Evolutionary conservation across 805 yeast genomes (phyloP).

Genomic region (Metschnikowia dekortorum): DNA sequence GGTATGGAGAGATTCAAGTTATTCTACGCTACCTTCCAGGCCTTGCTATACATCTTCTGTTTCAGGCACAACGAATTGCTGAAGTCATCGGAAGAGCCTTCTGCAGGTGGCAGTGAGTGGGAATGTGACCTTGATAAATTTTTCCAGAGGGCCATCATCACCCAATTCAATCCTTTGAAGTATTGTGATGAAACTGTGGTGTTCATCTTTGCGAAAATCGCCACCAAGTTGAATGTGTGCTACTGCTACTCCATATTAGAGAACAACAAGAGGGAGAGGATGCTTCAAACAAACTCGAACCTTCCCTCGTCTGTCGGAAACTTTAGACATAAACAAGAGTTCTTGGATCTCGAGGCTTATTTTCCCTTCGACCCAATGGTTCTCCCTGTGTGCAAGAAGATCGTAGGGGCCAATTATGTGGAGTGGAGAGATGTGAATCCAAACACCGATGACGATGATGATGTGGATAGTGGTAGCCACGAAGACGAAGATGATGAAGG

Average conservation of each 20-base stretch:
- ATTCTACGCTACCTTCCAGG: constrained; percentile 88
- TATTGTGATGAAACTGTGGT: constrained; percentile 94
- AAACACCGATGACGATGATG: constrained; percentile 59
- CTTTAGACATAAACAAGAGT: constrained; percentile 68
- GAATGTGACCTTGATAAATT: constrained; percentile 78
- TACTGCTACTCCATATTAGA: constrained; percentile 93
- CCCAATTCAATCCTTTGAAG: constrained; percentile 89
- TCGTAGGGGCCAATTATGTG: constrained; percentile 51
- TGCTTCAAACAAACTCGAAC: constrained; percentile 40
- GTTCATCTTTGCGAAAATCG: constrained; percentile 85
- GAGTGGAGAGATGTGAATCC: constrained; percentile 66
- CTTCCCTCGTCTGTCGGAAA: constrained; percentile 34
- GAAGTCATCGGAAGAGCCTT: constrained; percentile 18
- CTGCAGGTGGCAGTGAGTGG: constrained; percentile 48
- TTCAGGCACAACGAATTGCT: constrained; percentile 68
- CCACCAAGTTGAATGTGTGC: constrained; percentile 84
- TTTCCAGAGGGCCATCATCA: constrained; percentile 77
- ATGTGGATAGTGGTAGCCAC: constrained; percentile 33
- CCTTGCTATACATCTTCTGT: constrained; percentile 85
- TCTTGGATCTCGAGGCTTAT: constrained; percentile 85
- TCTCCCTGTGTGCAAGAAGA: constrained; percentile 53
- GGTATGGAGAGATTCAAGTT: constrained; percentile 91
- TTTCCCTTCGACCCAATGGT: constrained; percentile 94
- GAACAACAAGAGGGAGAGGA: constrained; percentile 72
- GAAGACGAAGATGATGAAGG: constrained; percentile 22